Conservation (phyloP, 805 yeast genomes). For the Yarrowia sp. region DNA sequence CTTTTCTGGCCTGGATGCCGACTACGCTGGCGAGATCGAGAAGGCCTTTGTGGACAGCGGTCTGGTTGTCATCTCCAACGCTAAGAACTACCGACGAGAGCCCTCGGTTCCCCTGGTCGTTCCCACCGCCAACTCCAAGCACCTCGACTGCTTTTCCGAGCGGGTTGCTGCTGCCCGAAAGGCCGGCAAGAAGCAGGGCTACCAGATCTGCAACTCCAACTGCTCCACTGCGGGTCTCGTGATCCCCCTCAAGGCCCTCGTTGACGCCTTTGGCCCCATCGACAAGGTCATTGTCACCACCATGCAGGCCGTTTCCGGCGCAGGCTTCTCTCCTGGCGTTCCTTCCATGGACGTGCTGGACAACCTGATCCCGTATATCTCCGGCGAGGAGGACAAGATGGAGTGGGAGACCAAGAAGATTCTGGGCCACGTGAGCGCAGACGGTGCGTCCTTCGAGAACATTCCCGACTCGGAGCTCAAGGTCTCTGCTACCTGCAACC, state of each 20-base stretch:
- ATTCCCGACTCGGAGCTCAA: constrained; percentile 67
- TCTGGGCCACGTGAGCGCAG: constrained; percentile 57
- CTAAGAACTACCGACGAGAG: constrained; percentile 90
- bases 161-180: constrained; percentile 55
- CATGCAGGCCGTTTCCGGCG: constrained; percentile 96
- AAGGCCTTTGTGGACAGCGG: constrained; percentile 79
- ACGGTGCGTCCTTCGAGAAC: constrained; percentile 52
- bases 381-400: constrained; percentile 97
- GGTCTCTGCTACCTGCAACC: constrained; percentile 94
- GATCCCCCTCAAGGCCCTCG: constrained; percentile 93
- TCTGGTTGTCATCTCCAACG: constrained; percentile 83
- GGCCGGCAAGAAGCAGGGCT: constrained; percentile 59
- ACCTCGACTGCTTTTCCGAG: constrained; percentile 67
- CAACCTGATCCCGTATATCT: constrained; percentile 89
- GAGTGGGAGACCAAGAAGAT: constrained; percentile 98
- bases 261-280: constrained; percentile 85
- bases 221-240: constrained; percentile 98
- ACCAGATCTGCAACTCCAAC: constrained; percentile 91
- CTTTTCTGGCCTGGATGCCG: constrained; percentile 92
- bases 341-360: constrained; percentile 93
- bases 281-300: constrained; percentile 86
- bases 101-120: constrained; percentile 87
- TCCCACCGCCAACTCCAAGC: constrained; percentile 93
- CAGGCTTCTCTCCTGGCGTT: constrained; percentile 97
- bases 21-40: constrained; percentile 90